Evolutionary conservation across 345 rosid genomes (phyloP).

Genomic region (Ceriops tagal): DNA sequence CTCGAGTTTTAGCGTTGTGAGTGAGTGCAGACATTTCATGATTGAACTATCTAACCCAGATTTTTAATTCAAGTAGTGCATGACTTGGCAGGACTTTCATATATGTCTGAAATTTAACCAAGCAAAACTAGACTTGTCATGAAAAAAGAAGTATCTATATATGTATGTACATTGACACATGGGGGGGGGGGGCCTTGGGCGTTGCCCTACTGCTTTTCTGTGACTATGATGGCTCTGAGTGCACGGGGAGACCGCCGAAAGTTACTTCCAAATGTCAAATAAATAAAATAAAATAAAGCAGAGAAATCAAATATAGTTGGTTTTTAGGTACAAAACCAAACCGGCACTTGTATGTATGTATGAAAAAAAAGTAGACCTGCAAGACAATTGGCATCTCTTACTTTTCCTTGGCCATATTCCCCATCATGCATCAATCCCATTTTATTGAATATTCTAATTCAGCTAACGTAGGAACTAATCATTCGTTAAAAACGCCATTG

Average conservation of each 20-base stretch:
- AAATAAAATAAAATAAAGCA: no score
- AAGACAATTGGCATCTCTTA: background rate
- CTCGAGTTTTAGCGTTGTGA: no score
- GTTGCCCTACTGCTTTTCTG: background rate
- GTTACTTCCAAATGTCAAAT: slow-evolving; percentile 21
- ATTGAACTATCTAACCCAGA: no score
- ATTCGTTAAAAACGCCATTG: slow-evolving; percentile 7
- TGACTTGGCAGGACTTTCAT: no score
- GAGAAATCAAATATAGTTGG: background rate
- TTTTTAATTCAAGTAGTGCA: no score
- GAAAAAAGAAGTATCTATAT: background rate
- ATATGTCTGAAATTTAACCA: no score
- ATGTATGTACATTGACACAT: no score
- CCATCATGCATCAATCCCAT: no score
- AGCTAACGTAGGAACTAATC: background rate
- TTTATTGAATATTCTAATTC: slow-evolving; percentile 15
- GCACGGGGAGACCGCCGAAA: slow-evolving; percentile 20
- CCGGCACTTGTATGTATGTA: slow-evolving; percentile 12
- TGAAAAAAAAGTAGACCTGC: background rate
- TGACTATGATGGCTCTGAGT: slow-evolving; percentile 27
- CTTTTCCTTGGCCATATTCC: no score
- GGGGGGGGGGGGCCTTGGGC: no score
- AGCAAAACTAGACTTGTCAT: background rate
- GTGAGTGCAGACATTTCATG: no score
- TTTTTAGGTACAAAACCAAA: background rate